Evolutionary conservation across 345 rosid species (phyloP).

Genomic region (Salix dunnii): DNA sequence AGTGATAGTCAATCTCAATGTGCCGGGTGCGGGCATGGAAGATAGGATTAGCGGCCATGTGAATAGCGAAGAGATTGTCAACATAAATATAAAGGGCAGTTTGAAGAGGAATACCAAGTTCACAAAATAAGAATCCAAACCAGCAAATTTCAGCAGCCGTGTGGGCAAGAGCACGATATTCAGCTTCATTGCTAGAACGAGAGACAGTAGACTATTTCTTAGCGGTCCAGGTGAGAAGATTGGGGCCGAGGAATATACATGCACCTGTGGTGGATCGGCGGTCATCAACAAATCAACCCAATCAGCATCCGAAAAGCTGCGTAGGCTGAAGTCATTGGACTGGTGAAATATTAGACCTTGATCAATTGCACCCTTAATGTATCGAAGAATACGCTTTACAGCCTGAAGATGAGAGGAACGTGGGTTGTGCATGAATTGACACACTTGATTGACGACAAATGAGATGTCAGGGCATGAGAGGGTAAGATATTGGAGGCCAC

Average conservation of each 20-base stretch:
- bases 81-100: neutral
- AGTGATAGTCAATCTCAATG: neutral
- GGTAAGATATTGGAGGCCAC: neutral
- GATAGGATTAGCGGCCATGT: neutral
- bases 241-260: neutral
- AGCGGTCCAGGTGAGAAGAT: neutral
- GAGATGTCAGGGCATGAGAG: rapidly evolving
- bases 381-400: no score
- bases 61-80: neutral
- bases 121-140: neutral
- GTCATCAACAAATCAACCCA: neutral
- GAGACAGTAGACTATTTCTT: no score
- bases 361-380: neutral
- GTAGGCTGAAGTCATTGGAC: neutral
- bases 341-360: neutral
- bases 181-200: neutral
- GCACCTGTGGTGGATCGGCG: neutral
- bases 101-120: neutral
- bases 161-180: neutral
- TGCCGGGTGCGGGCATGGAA: neutral
- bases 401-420: neutral
- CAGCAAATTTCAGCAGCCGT: no score
- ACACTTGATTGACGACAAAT: neutral
- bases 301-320: neutral
- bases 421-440: neutral